These are phyloP conservation scores for Trichoderma hamatum DNA, from an alignment of 2,329 filamentous ascomycete genomes.

Conservation along the genomic window DNA sequence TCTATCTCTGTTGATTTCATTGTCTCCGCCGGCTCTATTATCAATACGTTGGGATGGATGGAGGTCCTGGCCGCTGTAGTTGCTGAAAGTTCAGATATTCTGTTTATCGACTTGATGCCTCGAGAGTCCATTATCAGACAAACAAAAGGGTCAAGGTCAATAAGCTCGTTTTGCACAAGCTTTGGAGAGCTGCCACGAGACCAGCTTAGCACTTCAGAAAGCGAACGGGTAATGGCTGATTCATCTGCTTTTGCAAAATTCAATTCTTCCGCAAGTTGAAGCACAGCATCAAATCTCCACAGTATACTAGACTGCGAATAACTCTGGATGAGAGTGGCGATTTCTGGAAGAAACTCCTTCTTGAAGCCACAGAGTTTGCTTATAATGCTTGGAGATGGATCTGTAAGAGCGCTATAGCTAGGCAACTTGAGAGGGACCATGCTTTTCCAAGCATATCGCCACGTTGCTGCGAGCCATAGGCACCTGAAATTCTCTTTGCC, in stretches of 20 bases:
- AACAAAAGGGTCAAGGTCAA: neutral
- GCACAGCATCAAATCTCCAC: neutral
- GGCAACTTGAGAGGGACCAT: neutral
- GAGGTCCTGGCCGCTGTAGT: neutral
- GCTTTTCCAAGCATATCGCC: neutral
- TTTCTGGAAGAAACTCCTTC: neutral
- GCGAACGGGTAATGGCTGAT: neutral
- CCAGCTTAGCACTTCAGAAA: neutral
- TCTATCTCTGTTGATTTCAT: neutral
- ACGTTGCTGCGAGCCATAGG: constrained; percentile 4
- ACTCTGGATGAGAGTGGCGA: neutral
- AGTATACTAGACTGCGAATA: neutral
- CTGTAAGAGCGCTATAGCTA: neutral
- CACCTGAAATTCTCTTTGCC: neutral
- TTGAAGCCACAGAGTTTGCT: neutral
- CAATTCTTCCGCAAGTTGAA: neutral
- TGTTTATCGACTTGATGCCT: constrained; percentile 8
- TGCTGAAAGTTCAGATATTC: neutral
- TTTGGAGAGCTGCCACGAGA: neutral
- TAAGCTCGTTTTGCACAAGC: neutral
- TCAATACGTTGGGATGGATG: neutral
- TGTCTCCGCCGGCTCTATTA: neutral
- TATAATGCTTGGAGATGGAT: neutral
- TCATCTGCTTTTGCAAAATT: neutral
- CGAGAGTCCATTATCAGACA: neutral